A percentile compares a stretch with the other conserved stretches of the same genome.
These are phyloP conservation scores for Purshia tridentata DNA, from an alignment of 306 rosid genomes.

Conservation along the genomic window DNA sequence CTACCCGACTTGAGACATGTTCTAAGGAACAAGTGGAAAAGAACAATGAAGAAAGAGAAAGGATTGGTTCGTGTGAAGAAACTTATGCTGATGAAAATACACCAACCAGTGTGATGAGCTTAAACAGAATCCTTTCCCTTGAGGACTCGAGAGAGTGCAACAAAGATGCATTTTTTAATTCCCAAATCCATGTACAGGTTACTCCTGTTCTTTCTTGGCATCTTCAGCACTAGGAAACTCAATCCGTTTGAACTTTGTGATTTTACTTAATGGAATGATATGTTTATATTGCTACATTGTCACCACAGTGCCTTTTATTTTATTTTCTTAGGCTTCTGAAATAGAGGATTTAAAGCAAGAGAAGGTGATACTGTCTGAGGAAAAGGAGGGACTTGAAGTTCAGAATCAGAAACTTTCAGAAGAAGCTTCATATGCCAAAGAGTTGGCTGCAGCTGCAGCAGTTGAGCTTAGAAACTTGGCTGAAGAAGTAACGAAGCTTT, in stretches of 20 bases:
- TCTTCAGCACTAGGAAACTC: constrained; percentile 15
- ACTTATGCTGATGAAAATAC: constrained; percentile 44
- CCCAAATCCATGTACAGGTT: constrained; percentile 64
- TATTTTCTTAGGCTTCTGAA: constrained; percentile 57
- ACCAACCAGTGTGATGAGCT: constrained; percentile 50
- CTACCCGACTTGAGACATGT: constrained; percentile 14
- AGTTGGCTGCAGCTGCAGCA: constrained; percentile 87
- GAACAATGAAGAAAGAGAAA: constrained; percentile 30
- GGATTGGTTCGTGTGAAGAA: constrained; percentile 34
- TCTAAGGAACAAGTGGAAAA: constrained; percentile 35
- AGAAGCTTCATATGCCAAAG: constrained; percentile 90
- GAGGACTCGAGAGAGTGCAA: constrained; percentile 44
- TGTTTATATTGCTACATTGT: constrained; percentile 8
- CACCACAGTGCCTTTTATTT: constrained; percentile 3
- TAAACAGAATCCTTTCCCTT: constrained; percentile 45
- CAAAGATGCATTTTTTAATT: constrained; percentile 38
- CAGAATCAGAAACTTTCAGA: constrained; percentile 67
- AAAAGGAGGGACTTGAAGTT: constrained; percentile 73
- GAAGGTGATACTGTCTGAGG: constrained; percentile 62
- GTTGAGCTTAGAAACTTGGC: constrained; percentile 79
- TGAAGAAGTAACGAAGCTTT: constrained; percentile 81
- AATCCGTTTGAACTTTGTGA: constrained; percentile 4
- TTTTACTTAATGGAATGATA: constrained; percentile 8
- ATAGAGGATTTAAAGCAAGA: constrained; percentile 81
- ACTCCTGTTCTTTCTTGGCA: constrained; percentile 21